Evolutionary conservation across 805 yeast species (phyloP), one percentile per base, ranked within the genome.

Genomic region (Candida manassasensis): DNA sequence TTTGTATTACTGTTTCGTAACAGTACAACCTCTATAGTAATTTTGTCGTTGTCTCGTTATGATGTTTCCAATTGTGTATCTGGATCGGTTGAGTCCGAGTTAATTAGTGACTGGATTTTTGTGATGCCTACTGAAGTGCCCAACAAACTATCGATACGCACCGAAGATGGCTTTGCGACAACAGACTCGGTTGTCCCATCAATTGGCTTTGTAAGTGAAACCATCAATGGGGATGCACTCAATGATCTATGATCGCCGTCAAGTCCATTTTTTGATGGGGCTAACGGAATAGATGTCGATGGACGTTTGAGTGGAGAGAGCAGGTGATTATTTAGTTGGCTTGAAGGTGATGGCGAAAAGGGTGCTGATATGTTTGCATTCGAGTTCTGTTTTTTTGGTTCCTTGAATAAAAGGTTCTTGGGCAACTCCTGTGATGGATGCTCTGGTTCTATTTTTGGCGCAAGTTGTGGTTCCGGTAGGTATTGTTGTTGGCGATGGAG

Each of bases 181-280:
- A 13, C 30, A 7, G 8, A 8, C 6, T 26, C 28, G 7, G 10
- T 10, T 8, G 22, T 7, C 10, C n/a, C 28, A 7, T n/a, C n/a
- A 8, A 26, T 7, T 7, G 28, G 8, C 29, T 43, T 27, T 10
- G 30, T 16, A 7, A 12, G 19, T 9, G 30, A 27, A 15, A 27
- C 45, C 8, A 48, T 32, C 18, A 49, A 36, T 6, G 55, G 55
- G 12, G 46, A 40, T 19, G 36, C 43, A 4, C 50, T 48, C n/a
- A 41, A 35, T 10, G 52, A 46, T 19, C 50, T 29, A 27, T 32
- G 36, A 27, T 6, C 15, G n/a, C 15, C 10, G 7, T 6, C n/a
- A 13, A 26, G n/a, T 12, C 19, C 19, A 17, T 27, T 27, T 6
- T 6, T 13, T 6, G 30, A 15, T 16, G 18, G 11, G 11, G 34